Evolutionary conservation across 2,329 filamentous ascomycete genomes (phyloP).

Genomic region (Aureobasidium sp.): DNA sequence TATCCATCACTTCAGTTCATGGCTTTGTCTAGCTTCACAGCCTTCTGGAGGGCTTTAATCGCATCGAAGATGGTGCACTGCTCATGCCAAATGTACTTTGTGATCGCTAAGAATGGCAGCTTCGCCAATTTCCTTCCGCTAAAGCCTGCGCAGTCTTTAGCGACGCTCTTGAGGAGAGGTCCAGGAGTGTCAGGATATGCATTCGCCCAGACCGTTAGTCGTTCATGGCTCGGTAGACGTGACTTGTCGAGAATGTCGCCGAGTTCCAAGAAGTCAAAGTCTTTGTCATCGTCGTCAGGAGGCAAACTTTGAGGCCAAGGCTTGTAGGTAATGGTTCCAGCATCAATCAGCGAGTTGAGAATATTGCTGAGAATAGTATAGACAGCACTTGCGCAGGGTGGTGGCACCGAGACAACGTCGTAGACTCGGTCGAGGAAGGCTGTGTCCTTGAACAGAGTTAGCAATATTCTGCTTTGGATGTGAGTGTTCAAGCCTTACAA

Average conservation of each 20-base stretch:
- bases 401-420: constrained; percentile 38
- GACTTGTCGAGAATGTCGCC: not conserved
- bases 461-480: not conserved
- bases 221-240: constrained; percentile 23
- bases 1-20: not conserved
- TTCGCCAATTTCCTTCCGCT: constrained; percentile 37
- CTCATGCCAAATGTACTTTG: constrained; percentile 30
- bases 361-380: constrained; percentile 44
- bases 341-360: constrained; percentile 37
- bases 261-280: not conserved
- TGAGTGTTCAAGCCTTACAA: not conserved
- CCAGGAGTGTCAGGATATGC: constrained; percentile 21
- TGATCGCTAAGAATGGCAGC: constrained; percentile 34
- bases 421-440: constrained; percentile 44
- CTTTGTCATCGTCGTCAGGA: not conserved
- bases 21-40: not conserved
- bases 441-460: constrained; percentile 21
- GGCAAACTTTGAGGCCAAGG: not conserved
- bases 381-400: constrained; percentile 31
- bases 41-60: constrained; percentile 28
- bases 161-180: constrained; percentile 25
- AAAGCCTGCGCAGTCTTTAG: constrained; percentile 29
- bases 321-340: constrained; percentile 26
- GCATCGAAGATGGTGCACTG: constrained; percentile 31
- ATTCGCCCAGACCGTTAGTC: constrained; percentile 22